Evolutionary conservation across 129 eudicot species (phyloP).

Genomic region (Chrysanthemum lavandulifolium): DNA sequence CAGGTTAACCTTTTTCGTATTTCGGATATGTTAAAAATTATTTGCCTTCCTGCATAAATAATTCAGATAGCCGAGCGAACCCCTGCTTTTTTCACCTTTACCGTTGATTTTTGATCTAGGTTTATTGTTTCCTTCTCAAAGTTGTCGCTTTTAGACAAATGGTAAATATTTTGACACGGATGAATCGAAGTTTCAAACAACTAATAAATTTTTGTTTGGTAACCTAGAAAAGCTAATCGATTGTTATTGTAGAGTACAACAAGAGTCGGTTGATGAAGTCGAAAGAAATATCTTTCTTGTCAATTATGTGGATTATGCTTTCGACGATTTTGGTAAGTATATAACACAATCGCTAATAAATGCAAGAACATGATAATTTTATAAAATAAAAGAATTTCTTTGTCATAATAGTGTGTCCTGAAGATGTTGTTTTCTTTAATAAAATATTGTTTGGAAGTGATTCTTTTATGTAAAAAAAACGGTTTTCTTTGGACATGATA

Average conservation of each 20-base stretch:
- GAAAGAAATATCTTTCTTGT: too few relatives aligned
- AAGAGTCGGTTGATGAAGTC: slow-evolving; percentile 95
- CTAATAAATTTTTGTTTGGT: slow-evolving; percentile 13
- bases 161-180: slow-evolving; percentile 95
- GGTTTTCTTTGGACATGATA: too few relatives aligned
- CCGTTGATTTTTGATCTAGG: slow-evolving; percentile 7
- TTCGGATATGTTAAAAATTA: background rate
- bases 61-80: slow-evolving; percentile 10
- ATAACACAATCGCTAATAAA: too few relatives aligned
- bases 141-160: slow-evolving; percentile 98
- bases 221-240: background rate
- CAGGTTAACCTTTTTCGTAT: slow-evolving; percentile 50
- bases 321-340: slow-evolving; percentile 76
- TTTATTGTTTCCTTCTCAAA: slow-evolving; percentile 22
- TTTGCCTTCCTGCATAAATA: slow-evolving; percentile 4
- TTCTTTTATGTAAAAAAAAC: too few relatives aligned
- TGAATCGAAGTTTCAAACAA: slow-evolving; percentile 18
- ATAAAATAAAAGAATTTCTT: too few relatives aligned
- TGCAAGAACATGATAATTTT: too few relatives aligned
- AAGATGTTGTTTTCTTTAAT: too few relatives aligned
- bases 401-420: too few relatives aligned
- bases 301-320: slow-evolving; percentile 92
- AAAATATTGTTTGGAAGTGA: too few relatives aligned
- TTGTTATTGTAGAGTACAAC: slow-evolving; percentile 68
- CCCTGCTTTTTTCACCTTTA: slow-evolving; percentile 10